A percentile compares a stretch with the other conserved stretches of the same genome.
These are phyloP conservation scores for Boeremia exigua DNA, from an alignment of 2,329 filamentous ascomycete genomes.

Conservation along the genomic window DNA sequence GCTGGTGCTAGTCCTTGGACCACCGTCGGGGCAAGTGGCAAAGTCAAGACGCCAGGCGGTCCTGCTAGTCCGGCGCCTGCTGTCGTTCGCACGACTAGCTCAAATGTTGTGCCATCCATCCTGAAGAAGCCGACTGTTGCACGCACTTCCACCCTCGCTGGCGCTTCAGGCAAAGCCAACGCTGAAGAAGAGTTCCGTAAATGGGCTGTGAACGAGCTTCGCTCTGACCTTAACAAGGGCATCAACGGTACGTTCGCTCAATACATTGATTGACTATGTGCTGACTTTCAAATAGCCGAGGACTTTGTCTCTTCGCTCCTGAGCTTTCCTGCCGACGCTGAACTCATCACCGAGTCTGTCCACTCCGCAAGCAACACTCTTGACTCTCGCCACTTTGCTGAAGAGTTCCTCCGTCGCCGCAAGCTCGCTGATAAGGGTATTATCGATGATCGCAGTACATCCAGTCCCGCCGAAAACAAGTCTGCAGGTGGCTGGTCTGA, in stretches of 20 bases:
- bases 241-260: conserved; percentile 65
- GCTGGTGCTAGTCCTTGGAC: conserved; percentile 75
- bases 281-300: conserved; percentile 64
- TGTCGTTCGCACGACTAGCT: conserved; percentile 56
- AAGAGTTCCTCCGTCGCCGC: conserved; percentile 92
- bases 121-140: conserved; percentile 62
- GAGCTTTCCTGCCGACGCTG: conserved; percentile 75
- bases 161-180: conserved; percentile 56
- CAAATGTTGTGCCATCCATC: conserved; percentile 50
- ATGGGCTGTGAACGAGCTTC: conserved; percentile 83
- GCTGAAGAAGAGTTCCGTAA: conserved; percentile 93
- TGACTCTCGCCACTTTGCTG: conserved; percentile 89
- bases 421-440: conserved; percentile 93
- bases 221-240: conserved; percentile 71
- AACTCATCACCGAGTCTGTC: conserved; percentile 87
- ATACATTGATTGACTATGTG: neutral
- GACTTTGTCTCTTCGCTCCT: conserved; percentile 79
- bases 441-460: conserved; percentile 70
- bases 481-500: conserved; percentile 80
- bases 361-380: conserved; percentile 88
- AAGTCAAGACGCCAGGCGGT: conserved; percentile 76
- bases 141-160: conserved; percentile 55
- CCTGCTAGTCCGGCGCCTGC: conserved; percentile 59
- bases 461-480: conserved; percentile 55
- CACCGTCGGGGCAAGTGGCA: conserved; percentile 92